Conservation (phyloP, 805 yeast species). For the Wickerhamomyces sydowiorum region DNA sequence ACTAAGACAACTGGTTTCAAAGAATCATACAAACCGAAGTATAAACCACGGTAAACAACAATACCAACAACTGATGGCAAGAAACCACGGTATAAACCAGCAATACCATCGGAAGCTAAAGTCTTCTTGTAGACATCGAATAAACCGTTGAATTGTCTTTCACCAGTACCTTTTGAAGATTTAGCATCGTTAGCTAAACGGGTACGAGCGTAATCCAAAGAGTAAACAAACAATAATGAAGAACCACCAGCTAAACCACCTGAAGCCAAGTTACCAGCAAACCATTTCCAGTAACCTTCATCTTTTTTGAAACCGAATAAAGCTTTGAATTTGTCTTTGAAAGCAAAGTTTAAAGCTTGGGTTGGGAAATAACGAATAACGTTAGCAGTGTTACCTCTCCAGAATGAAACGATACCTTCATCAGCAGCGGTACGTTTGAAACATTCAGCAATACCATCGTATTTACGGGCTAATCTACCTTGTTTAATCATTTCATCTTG, state of each 20-base stretch:
- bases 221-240: conserved; percentile 88
- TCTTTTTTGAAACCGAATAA: conserved; percentile 97
- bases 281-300: conserved; percentile 89
- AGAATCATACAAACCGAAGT: conserved; percentile 97
- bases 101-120: conserved; percentile 91
- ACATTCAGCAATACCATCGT: conserved; percentile 90
- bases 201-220: conserved; percentile 97
- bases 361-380: conserved; percentile 99
- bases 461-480: conserved; percentile 84
- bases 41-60: conserved; percentile 97
- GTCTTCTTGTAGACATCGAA: conserved; percentile 96
- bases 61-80: conserved; percentile 97
- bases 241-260: conserved; percentile 99
- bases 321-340: conserved; percentile 95
- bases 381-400: conserved; percentile 99
- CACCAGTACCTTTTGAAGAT: conserved; percentile 79
- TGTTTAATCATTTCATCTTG: conserved; percentile 98
- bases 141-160: conserved; percentile 96
- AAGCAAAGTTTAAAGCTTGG: conserved; percentile 97
- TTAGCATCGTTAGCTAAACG: conserved; percentile 98
- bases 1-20: conserved; percentile 90
- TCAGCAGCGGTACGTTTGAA: conserved; percentile 91
- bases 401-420: conserved; percentile 90
- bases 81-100: conserved; percentile 99
- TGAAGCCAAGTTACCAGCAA: conserved; percentile 96